Evolutionary conservation across 768 basidiomycete genomes (phyloP).

Genomic region (Naganishia vaughanmartiniae): DNA sequence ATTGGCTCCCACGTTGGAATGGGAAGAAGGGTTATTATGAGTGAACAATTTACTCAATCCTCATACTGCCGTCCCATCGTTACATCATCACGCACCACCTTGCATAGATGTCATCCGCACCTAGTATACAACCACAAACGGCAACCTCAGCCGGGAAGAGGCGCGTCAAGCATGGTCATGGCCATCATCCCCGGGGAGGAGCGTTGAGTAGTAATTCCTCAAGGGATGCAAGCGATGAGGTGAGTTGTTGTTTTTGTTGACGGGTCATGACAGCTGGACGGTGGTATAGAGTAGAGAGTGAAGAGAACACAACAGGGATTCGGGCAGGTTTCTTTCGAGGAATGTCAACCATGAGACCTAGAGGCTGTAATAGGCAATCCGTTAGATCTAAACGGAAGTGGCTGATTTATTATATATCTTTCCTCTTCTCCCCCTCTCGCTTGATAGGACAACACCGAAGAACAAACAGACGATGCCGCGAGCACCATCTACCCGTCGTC

Average conservation of each 20-base stretch:
- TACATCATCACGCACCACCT: not conserved
- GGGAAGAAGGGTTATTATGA: not conserved
- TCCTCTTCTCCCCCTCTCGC: not conserved
- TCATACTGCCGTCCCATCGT: not conserved
- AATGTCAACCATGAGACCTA: too few relatives aligned
- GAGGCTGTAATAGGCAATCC: too few relatives aligned
- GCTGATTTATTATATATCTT: not conserved
- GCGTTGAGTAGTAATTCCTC: constrained; percentile 27
- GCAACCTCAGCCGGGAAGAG: not conserved
- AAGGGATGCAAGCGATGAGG: constrained; percentile 53
- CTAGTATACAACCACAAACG: not conserved
- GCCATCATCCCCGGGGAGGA: constrained; percentile 5
- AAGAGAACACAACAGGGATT: too few relatives aligned
- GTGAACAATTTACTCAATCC: not conserved
- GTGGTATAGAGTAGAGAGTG: not conserved
- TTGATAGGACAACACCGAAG: constrained; percentile 10
- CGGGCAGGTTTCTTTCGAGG: too few relatives aligned
- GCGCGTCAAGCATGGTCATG: constrained; percentile 13
- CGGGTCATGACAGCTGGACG: not conserved
- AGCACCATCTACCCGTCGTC: constrained; percentile 21
- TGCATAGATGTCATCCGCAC: not conserved
- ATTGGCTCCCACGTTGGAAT: too few relatives aligned
- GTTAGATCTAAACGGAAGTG: not conserved
- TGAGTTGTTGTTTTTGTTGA: constrained; percentile 30
- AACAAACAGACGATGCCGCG: constrained; percentile 29